These are phyloP conservation scores for Knoxia roxburghii DNA, from an alignment of 257 asterid species.

Conservation along the genomic window DNA sequence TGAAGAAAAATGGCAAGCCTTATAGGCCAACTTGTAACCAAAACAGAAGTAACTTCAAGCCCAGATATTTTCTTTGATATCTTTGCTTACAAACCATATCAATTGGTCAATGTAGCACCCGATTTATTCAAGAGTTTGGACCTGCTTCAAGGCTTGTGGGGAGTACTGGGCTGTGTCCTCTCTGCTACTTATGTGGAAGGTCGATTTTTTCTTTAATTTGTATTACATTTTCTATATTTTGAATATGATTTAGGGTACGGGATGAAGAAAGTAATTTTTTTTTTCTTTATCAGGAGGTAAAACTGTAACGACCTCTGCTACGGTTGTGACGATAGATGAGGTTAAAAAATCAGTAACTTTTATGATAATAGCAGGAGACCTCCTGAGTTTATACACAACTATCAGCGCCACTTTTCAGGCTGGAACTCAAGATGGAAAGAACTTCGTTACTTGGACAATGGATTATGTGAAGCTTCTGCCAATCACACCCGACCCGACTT, in stretches of 20 bases:
- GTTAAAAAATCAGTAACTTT: neutral
- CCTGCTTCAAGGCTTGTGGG: neutral
- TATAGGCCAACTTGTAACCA: neutral
- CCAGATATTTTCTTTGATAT: neutral
- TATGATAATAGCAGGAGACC: neutral
- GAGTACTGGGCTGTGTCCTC: neutral
- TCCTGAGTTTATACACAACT: neutral
- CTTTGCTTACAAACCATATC: neutral
- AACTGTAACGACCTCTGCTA: neutral
- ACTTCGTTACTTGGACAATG: neutral
- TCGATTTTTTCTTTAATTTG: neutral
- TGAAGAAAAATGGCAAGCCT: neutral
- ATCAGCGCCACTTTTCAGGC: neutral
- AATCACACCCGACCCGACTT: neutral
- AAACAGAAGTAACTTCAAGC: neutral
- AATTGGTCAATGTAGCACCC: neutral
- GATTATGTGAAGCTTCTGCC: neutral
- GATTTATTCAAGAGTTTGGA: neutral
- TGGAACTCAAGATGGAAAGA: slow-evolving; percentile 5
- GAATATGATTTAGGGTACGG: no score
- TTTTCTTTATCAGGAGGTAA: neutral
- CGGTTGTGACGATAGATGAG: neutral
- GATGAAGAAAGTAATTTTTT: no score
- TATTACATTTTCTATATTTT: no score
- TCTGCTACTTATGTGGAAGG: neutral